Base-by-base conservation (phyloP, 1,284 basidiomycete genomes). In the Puccinia horiana region DNA sequence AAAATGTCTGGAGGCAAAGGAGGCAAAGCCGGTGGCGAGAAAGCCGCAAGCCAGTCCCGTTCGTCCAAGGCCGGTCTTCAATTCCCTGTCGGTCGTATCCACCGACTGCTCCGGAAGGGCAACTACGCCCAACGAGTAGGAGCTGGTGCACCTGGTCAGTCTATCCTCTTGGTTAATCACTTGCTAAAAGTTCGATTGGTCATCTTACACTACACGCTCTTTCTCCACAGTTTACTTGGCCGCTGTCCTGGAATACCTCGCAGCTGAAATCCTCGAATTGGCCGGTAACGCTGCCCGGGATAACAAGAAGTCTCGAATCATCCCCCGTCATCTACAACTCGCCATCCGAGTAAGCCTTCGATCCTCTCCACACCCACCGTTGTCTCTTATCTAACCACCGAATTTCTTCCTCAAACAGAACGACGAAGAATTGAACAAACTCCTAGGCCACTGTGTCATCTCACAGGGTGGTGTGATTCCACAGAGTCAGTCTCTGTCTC, bases 381-480 rank as follows among this genome's bases (percentile, higher is more conserved):
- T 47, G 44, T 16, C 44, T 47, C 44, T 47, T 8, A 47, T n/a
- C n/a, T 47, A 47, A 47, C 44, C 44, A 47, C 9, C 44, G 16
- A 8, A 47, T 47, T 47, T 42, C 29, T n/a, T 26, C 18, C 29
- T 32, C 35, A 6, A 47, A n/a, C 58, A 81, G 79, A 85, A 85
- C 84, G 87, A 88, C 77, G 87, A 88, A 84, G 87, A 88, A 85
- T 87, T 92, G 85, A 91, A 91, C 88, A 92, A 91, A 86, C 91
- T 94, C 67, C 90, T 95, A 70, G 93, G 94, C 73, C 90, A 91
- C 85, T 94, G 95, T 84, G 92, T 93, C 86, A 95, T 95, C 89
- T 93, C 92, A 37, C 93, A 95, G 86, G 94, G 94, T 89, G 94
- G 94, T 91, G 94, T 95, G 82, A 91, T 95, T 63, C 94, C 94